Evolutionary conservation across 1,284 basidiomycete genomes (phyloP).

Genomic region (Boletus sp.): DNA sequence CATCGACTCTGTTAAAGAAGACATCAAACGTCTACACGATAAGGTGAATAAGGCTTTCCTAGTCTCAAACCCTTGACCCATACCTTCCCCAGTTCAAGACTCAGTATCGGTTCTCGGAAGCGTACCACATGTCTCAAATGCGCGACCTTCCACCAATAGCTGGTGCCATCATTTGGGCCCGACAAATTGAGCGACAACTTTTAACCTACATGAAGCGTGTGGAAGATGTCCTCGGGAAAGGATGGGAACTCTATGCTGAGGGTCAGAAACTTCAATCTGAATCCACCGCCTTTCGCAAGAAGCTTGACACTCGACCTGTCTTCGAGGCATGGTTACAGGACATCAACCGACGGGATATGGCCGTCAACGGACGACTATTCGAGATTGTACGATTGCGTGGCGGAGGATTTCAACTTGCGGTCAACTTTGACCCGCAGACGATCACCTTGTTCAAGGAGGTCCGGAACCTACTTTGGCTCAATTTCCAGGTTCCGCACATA

Average conservation of each 20-base stretch:
- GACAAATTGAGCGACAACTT: constrained; percentile 97
- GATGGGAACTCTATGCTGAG: constrained; percentile 99
- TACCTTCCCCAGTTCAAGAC: constrained; percentile 72
- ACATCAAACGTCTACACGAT: constrained; percentile 94
- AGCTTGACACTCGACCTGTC: constrained; percentile 92
- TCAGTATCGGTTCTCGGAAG: constrained; percentile 93
- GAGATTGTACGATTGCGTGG: constrained; percentile 87
- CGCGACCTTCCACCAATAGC: constrained; percentile 97
- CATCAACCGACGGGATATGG: constrained; percentile 91
- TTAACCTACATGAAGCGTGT: constrained; percentile 99
- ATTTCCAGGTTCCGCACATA: constrained; percentile 93
- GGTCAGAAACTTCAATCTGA: constrained; percentile 97
- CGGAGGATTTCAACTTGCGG: constrained; percentile 85
- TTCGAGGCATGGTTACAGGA: constrained; percentile 98
- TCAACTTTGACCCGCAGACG: constrained; percentile 98
- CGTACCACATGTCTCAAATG: constrained; percentile 98
- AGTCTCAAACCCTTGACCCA: constrained; percentile 15
- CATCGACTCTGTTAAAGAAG: constrained; percentile 97
- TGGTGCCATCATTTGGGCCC: constrained; percentile 97
- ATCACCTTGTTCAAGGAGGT: constrained; percentile 99
- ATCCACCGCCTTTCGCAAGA: constrained; percentile 90
- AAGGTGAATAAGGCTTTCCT: constrained; percentile 56
- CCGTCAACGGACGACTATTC: constrained; percentile 94
- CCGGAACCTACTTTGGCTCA: constrained; percentile 93
- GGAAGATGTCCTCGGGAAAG: constrained; percentile 97